Evolutionary conservation across 2,329 filamentous ascomycete genomes (phyloP).

Genomic region (Cytospora schulzeri): DNA sequence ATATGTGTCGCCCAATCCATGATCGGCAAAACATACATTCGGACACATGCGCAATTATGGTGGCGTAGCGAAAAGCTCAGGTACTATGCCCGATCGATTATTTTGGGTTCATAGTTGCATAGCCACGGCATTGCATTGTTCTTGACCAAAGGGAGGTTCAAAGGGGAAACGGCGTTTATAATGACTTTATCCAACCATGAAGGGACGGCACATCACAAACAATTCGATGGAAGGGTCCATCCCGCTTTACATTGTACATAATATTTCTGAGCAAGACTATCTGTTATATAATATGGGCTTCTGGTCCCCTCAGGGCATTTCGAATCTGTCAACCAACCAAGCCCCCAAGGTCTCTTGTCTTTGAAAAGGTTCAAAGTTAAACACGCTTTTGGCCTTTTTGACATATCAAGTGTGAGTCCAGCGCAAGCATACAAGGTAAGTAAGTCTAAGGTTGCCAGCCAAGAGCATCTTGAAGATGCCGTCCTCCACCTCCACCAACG

Average conservation of each 20-base stretch:
- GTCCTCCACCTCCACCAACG: neutral
- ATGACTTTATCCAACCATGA: neutral
- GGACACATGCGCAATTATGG: neutral
- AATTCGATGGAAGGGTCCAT: neutral
- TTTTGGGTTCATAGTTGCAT: neutral
- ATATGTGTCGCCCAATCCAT: neutral
- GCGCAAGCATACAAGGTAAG: neutral
- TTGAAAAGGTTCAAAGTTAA: neutral
- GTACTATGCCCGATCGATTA: neutral
- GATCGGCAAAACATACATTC: neutral
- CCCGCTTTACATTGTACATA: neutral
- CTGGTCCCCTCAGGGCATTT: neutral
- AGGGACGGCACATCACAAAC: neutral
- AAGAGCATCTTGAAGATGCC: neutral
- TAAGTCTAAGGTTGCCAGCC: neutral
- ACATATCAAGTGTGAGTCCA: neutral
- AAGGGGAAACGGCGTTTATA: neutral
- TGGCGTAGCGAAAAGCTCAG: neutral
- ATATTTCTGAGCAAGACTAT: neutral
- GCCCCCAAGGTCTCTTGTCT: neutral
- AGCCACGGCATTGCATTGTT: constrained; percentile 12
- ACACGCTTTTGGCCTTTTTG: neutral
- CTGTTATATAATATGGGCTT: neutral
- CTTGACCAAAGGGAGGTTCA: neutral
- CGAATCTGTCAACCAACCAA: neutral